Evolutionary conservation across 495 filamentous ascomycete species (phyloP), one percentile per base, ranked within the genome.

Genomic region (Tetracladium setigerum): DNA sequence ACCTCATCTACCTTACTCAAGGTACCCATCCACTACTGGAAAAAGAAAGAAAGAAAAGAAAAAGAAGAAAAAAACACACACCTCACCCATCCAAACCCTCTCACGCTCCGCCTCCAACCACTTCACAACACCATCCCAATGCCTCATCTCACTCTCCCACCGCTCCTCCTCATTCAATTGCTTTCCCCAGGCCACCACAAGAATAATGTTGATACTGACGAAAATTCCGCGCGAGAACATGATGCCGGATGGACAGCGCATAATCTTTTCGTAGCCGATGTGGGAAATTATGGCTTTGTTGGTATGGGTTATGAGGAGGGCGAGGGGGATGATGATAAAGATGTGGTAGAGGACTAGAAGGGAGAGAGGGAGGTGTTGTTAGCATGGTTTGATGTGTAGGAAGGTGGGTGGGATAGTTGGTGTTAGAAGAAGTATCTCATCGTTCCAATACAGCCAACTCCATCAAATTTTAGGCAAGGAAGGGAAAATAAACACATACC

Each of bases 231-330:
- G 8, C 9, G 7, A 14, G 18, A 44, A n/a, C 2, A 36, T 12
- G 2, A 22, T 24, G 14, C 30, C 46, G 16, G 33, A 33, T 22
- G 36, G 45, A 22, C n/a, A 36, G 16, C n/a, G 40, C 49, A 53
- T 41, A 5, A 18, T 36, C 31, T 48, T 41, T 37, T 39, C 54
- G 6, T 24, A 45, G 14, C 46, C 41, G 16, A 42, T n/a, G 8
- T 4, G 7, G 7, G 8, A 15, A 17, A 44, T 17, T 12, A 41
- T 43, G 14, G 22, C 22, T 11, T 18, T 19, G 35, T 38, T 44
- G 33, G 38, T 19, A 17, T 38, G 22, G 19, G 44, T 35, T 14
- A 30, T 24, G 5, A 38, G 27, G 17, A 39, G 37, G n/a, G 52
- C 11, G 13, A 53, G 13, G 14, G 46, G 18, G 31, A 54, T 3